These are phyloP conservation scores for Immersiporthe knoxdaviesiana DNA, from an alignment of 2,329 filamentous ascomycete species.

Conservation along the genomic window DNA sequence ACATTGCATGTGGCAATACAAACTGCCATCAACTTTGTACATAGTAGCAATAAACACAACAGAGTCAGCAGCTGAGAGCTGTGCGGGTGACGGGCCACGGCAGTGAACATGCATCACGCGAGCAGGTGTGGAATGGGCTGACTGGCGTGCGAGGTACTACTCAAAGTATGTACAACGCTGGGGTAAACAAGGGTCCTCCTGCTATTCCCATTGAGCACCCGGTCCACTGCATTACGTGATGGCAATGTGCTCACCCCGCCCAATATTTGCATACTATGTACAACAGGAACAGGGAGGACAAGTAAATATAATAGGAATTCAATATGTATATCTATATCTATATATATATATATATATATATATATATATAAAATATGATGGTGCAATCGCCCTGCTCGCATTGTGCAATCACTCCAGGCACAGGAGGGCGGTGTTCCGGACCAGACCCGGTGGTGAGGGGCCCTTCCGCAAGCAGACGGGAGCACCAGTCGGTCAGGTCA, in stretches of 20 bases:
- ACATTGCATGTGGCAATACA: background rate
- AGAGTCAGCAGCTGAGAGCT: background rate
- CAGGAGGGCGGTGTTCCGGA: background rate
- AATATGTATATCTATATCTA: no score
- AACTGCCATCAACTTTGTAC: background rate
- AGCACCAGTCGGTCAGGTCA: background rate
- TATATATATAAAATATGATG: background rate
- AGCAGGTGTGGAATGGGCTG: constrained; percentile 14
- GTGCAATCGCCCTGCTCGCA: background rate
- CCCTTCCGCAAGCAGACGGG: constrained; percentile 1
- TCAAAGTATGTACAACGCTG: no score
- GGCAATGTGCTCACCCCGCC: background rate
- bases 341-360: no score
- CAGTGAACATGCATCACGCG: constrained; percentile 14
- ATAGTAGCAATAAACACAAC: background rate
- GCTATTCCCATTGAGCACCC: background rate
- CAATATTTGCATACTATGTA: background rate
- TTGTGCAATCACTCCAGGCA: background rate
- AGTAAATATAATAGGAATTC: no score
- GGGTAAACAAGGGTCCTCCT: background rate
- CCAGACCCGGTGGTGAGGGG: background rate
- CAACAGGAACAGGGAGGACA: background rate
- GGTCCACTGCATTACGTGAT: constrained; percentile 1
- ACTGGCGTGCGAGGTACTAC: constrained; percentile 4
- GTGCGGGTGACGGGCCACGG: no score